Evolutionary conservation across 192 early-diverging fungal species (phyloP), one percentile per base, ranked within the genome.

Genomic region (Rhizoclosmatium sp.): DNA sequence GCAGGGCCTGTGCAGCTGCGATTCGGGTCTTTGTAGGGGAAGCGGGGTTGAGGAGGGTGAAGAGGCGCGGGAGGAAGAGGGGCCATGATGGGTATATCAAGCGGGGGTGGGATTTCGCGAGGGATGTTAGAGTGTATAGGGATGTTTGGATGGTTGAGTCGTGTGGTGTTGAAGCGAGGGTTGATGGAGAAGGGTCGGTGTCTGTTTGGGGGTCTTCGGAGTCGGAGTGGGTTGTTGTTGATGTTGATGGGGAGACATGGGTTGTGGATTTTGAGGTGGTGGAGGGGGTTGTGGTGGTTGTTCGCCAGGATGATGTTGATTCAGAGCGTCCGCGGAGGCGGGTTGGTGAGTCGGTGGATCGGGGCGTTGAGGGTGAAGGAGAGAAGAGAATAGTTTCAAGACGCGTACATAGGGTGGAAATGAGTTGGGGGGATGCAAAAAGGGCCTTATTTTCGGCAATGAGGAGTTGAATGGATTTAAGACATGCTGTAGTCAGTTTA

Each of bases 71-170:
- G 16, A 87, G 51, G 66, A 87, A 87, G 31, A 70, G 54, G 48
- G 70, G 70, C 81, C 81, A 83, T 60, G 86, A 78, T 2, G 84
- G 59, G 66, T 87, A 84, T 49, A 83, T 66, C 23, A 62, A 75
- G 31, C 76, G 75, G 74, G 84, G 48, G 49, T 62, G 66, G 40
- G 31, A 31, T 31, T 31, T 31, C 31, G 31, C 31, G 31, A 31
- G 31, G 31, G 31, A 31, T 31, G 31, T 31, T 31, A 31, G 31
- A 31, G 31, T 31, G 31, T 31, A 31, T 31, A 31, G 31, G 31
- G 31, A 31, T 31, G 31, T 31, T 31, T 31, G 31, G 31, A 31
- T 31, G 31, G 31, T 31, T 31, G 31, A 31, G 31, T 31, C 31
- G 31, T 31, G 31, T 31, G 31, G 31, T 31, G 31, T 31, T 31